These are phyloP conservation scores for Kodamaea restingae DNA, from an alignment of 805 yeast genomes.

Conservation along the genomic window DNA sequence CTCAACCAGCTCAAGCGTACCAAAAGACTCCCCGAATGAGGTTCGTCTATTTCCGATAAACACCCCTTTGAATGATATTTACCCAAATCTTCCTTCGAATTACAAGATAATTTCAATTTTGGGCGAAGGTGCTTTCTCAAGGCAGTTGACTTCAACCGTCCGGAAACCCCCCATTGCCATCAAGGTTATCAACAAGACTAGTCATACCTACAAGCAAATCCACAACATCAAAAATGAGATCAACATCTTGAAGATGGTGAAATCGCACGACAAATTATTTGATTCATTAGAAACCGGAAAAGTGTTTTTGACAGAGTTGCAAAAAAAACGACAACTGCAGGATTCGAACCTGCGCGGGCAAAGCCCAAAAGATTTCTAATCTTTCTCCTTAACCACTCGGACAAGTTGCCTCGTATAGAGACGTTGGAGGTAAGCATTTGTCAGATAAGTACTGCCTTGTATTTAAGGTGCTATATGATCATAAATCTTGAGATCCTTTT, in stretches of 20 bases:
- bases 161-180: conserved; percentile 57
- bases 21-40: background rate
- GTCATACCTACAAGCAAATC: conserved; percentile 48
- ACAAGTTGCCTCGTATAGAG: conserved; percentile 15
- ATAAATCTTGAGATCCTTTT: too few species aligned
- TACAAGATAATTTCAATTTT: conserved; percentile 34
- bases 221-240: conserved; percentile 60
- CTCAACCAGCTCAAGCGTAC: conserved; percentile 1
- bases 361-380: conserved; percentile 16
- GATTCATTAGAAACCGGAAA: background rate
- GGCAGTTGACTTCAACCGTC: conserved; percentile 48
- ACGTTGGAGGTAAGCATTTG: too few species aligned
- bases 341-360: conserved; percentile 17
- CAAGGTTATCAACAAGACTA: conserved; percentile 65
- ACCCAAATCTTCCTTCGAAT: conserved; percentile 25
- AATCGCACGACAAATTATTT: too few species aligned
- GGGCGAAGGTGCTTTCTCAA: conserved; percentile 92
- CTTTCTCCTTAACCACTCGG: conserved; percentile 17
- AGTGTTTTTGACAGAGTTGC: background rate
- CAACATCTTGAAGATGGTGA: too few species aligned
- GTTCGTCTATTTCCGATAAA: conserved; percentile 9
- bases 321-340: conserved; percentile 14
- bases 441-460: too few species aligned
- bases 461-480: too few species aligned
- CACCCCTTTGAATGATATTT: conserved; percentile 10